Evolutionary conservation across 1,284 basidiomycete genomes (phyloP).

Genomic region (Tylopilus orsonianus): DNA sequence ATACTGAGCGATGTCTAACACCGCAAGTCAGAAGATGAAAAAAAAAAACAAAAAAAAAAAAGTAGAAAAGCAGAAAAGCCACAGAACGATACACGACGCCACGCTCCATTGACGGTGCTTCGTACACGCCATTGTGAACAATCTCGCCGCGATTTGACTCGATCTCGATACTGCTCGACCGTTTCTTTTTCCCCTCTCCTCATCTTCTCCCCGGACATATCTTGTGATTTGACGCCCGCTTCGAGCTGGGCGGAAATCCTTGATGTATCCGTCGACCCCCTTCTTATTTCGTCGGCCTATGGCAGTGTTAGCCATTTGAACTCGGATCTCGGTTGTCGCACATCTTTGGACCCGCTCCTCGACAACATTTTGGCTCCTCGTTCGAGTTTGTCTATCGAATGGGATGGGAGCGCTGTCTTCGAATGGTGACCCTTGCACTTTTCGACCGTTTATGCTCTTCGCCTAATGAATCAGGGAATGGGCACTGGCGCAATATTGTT

Average conservation of each 20-base stretch:
- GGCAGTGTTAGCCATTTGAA: too few species aligned
- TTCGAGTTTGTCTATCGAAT: too few species aligned
- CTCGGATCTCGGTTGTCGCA: too few species aligned
- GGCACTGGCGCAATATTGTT: too few species aligned
- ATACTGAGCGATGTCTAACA: too few species aligned
- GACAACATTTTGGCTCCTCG: too few species aligned
- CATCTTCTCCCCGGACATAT: not conserved
- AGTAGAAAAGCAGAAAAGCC: constrained; percentile 3
- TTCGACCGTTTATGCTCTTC: too few species aligned
- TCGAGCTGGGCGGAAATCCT: constrained; percentile 5
- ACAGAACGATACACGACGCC: not conserved
- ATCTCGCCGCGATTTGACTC: not conserved
- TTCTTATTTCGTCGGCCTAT: not conserved
- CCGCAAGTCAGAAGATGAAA: too few species aligned
- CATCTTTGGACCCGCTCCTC: too few species aligned
- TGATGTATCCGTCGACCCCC: not conserved
- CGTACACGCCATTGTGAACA: not conserved
- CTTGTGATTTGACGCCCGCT: constrained; percentile 8
- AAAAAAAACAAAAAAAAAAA: constrained; percentile 3
- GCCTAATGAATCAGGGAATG: too few species aligned
- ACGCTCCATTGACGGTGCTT: not conserved
- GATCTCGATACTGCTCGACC: not conserved
- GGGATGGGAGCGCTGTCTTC: too few species aligned
- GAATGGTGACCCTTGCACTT: too few species aligned
- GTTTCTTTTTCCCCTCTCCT: not conserved